Evolutionary conservation across 2,329 filamentous ascomycete species (phyloP).

Genomic region (Venturia effusa): DNA sequence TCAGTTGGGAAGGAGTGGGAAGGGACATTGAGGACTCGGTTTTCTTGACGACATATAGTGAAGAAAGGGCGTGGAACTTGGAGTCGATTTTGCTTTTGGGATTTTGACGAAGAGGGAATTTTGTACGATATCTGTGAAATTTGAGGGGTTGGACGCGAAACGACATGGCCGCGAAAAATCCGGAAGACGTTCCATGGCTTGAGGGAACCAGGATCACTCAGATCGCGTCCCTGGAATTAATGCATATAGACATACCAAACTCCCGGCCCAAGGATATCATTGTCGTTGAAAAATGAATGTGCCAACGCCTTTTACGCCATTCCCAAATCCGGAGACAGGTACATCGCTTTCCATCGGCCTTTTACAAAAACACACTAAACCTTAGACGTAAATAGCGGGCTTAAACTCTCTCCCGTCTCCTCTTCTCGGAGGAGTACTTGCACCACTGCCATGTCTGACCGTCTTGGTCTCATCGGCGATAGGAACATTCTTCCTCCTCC

Average conservation of each 20-base stretch:
- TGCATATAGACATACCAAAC: neutral
- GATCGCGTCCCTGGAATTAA: neutral
- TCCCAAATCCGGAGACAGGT: neutral
- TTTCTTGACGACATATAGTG: too few species aligned
- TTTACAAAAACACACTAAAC: neutral
- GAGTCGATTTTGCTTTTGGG: too few species aligned
- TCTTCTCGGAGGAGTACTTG: neutral
- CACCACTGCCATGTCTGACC: neutral
- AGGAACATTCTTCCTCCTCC: neutral
- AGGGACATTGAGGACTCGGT: too few species aligned
- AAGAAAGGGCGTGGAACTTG: too few species aligned
- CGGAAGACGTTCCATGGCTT: neutral
- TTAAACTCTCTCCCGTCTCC: neutral
- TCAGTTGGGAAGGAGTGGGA: neutral
- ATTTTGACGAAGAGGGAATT: too few species aligned
- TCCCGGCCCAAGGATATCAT: neutral
- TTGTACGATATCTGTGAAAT: neutral
- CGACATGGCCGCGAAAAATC: neutral
- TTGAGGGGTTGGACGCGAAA: neutral
- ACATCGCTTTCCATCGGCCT: neutral
- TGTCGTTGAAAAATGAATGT: neutral
- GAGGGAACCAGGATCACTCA: neutral
- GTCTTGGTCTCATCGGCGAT: neutral
- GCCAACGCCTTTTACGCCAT: neutral
- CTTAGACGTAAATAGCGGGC: neutral